A percentile compares a stretch with the other conserved stretches of the same genome.
Conservation (phyloP, 192 early-diverging fungal species). For the Phycomyces nitens region DNA sequence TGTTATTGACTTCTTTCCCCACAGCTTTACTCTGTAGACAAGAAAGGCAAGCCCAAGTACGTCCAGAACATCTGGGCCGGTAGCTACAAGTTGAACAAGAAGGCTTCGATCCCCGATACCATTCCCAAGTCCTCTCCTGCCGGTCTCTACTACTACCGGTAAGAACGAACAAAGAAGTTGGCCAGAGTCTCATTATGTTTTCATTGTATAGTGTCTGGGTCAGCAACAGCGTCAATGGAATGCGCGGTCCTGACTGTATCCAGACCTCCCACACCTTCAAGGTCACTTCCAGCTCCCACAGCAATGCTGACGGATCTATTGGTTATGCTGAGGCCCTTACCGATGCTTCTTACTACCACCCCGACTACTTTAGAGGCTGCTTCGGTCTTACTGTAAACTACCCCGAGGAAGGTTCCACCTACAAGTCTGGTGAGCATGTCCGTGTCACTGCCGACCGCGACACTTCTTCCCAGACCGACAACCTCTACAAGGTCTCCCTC, state of each 20-base stretch:
- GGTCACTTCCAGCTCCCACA: constrained; percentile 15
- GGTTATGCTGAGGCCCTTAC: constrained; percentile 12
- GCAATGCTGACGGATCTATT: constrained; percentile 16
- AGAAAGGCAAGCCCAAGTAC: constrained; percentile 24
- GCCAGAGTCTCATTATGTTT: too few species aligned
- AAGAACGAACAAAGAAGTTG: too few species aligned
- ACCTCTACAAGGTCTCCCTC: constrained; percentile 17
- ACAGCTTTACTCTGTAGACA: constrained; percentile 23
- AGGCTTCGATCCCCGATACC: constrained; percentile 23
- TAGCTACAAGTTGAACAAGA: constrained; percentile 15
- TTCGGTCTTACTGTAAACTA: constrained; percentile 20
- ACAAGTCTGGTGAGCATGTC: constrained; percentile 8
- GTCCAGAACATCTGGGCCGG: constrained; percentile 31
- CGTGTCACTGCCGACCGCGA: constrained; percentile 18
- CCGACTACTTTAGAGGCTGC: constrained; percentile 20
- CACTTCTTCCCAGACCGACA: constrained; percentile 19
- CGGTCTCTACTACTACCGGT: constrained; percentile 29
- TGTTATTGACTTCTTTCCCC: neutral
- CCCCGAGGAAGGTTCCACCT: constrained; percentile 11
- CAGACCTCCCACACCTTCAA: constrained; percentile 26
- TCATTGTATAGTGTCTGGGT: constrained; percentile 26
- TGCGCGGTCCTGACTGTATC: constrained; percentile 27
- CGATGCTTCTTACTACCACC: constrained; percentile 17
- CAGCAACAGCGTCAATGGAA: constrained; percentile 21
- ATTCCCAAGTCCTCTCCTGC: constrained; percentile 21